A percentile compares a stretch with the other conserved stretches of the same genome.
Conservation (phyloP, 257 asterid species). For the Solanum ahanhuiri region DNA sequence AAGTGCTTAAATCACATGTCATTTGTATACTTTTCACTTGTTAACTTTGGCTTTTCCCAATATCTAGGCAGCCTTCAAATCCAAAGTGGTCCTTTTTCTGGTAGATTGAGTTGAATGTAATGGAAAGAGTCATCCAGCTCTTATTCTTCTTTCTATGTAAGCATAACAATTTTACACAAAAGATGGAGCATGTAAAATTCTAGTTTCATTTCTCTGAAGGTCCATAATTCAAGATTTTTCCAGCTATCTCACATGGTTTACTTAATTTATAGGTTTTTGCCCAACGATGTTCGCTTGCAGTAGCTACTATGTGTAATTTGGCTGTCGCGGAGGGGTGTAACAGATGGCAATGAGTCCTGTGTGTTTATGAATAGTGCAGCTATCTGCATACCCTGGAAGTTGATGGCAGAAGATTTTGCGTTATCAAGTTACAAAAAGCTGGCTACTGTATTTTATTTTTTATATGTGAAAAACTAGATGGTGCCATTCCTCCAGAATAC, state of each 20-base stretch:
- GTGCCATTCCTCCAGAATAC: background rate
- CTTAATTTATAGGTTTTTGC: background rate
- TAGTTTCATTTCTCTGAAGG: background rate
- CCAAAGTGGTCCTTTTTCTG: background rate
- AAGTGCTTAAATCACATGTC: background rate
- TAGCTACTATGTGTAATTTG: background rate
- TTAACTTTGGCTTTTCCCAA: background rate
- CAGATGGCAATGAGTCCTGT: background rate
- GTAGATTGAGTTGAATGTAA: background rate
- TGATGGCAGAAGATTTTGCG: background rate
- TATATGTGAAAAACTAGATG: background rate
- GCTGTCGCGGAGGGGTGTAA: background rate
- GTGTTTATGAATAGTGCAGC: background rate
- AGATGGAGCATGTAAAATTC: background rate
- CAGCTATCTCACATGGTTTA: background rate
- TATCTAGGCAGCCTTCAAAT: background rate
- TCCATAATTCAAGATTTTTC: background rate
- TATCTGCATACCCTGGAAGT: background rate
- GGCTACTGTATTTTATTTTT: background rate
- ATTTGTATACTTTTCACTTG: background rate
- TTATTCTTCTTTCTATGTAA: background rate
- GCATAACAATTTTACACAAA: background rate
- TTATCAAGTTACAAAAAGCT: background rate
- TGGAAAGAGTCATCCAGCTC: background rate
- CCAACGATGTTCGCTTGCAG: background rate